Evolutionary conservation across 441 rosid species (phyloP).

Genomic region (Populus hybrid): DNA sequence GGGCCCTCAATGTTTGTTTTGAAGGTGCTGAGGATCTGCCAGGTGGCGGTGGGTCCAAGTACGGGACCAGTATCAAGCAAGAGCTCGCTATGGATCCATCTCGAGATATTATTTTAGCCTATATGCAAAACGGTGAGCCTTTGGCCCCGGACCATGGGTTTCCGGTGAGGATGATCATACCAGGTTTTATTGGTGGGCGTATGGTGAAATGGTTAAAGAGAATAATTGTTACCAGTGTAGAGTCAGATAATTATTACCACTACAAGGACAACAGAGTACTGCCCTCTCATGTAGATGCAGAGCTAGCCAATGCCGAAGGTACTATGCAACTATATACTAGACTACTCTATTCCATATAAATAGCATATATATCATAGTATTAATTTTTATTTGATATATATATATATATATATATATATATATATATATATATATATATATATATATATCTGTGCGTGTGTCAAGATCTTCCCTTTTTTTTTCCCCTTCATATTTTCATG

Average conservation of each 20-base stretch:
- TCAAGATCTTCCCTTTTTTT: not conserved
- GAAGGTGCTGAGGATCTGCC: constrained; percentile 93
- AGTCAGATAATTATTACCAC: constrained; percentile 74
- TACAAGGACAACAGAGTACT: constrained; percentile 76
- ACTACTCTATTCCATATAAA: no score
- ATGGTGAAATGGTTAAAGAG: constrained; percentile 91
- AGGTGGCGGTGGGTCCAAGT: constrained; percentile 89
- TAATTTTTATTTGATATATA: not conserved
- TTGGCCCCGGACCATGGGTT: constrained; percentile 85
- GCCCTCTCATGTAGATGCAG: constrained; percentile 83
- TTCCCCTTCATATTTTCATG: no score
- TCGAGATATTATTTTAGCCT: constrained; percentile 79
- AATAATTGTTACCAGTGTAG: constrained; percentile 66
- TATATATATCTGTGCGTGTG: not conserved
- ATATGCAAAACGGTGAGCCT: constrained; percentile 87
- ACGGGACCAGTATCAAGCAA: constrained; percentile 68
- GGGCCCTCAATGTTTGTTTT: constrained; percentile 79
- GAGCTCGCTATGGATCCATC: constrained; percentile 82
- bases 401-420: no score
- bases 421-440: no score
- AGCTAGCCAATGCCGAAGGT: constrained; percentile 86
- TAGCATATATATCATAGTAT: not conserved
- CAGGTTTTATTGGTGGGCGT: constrained; percentile 87
- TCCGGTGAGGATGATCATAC: constrained; percentile 73
- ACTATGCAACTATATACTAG: not conserved